Evolutionary conservation across 2,329 filamentous ascomycete genomes (phyloP).

Genomic region (Tolypocladium inflatum): DNA sequence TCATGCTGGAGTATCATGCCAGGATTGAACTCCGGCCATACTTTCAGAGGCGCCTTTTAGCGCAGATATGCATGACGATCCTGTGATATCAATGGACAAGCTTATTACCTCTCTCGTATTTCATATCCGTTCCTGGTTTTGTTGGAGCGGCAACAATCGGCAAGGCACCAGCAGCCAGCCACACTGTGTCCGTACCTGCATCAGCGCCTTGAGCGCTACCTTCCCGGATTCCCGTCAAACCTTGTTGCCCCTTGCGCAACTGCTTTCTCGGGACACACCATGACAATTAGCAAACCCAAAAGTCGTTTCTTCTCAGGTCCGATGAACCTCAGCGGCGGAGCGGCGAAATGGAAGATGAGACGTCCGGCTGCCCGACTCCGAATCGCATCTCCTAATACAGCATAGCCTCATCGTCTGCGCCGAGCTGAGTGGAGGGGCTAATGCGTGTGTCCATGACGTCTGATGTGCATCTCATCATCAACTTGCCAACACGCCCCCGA

Average conservation of each 20-base stretch:
- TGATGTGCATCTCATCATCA: neutral
- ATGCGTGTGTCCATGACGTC: neutral
- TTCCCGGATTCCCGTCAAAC: neutral
- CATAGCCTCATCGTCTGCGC: neutral
- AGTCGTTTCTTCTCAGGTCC: neutral
- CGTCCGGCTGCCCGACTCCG: neutral
- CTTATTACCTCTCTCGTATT: neutral
- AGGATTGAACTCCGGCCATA: too few species aligned
- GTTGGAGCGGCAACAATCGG: neutral
- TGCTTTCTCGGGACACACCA: neutral
- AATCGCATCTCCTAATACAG: neutral
- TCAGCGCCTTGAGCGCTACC: neutral
- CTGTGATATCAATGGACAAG: too few species aligned
- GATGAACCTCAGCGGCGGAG: neutral
- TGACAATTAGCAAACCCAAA: too few species aligned
- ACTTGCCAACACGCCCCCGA: neutral
- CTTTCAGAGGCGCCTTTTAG: too few species aligned
- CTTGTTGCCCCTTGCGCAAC: neutral
- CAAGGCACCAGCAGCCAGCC: neutral
- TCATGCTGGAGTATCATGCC: too few species aligned
- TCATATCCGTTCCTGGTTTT: neutral
- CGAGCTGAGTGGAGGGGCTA: neutral
- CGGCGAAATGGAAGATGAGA: neutral
- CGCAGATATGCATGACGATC: too few species aligned
- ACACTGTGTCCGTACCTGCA: neutral